Conservation (phyloP, 1,284 basidiomycete species). For the Lentinus polychrous region DNA sequence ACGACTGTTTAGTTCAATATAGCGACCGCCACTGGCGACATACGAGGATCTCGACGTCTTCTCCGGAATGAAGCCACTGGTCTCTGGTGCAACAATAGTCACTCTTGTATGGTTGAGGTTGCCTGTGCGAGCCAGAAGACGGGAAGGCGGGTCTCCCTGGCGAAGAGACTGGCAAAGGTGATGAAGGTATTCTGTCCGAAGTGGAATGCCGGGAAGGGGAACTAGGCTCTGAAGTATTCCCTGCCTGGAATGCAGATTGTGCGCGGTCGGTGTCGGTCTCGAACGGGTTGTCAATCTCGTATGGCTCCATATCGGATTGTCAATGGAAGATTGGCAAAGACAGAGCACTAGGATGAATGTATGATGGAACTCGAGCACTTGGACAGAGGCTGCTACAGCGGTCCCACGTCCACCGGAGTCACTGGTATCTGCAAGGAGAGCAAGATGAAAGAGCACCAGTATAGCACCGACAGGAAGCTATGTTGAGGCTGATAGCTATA, state of each 20-base stretch:
- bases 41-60: slow-evolving; percentile 74
- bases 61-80: slow-evolving; percentile 70
- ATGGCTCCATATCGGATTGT: slow-evolving; percentile 46
- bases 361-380: neutral
- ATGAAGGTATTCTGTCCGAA: slow-evolving; percentile 26
- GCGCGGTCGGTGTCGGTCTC: slow-evolving; percentile 56
- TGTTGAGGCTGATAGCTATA: too few species aligned
- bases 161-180: slow-evolving; percentile 27
- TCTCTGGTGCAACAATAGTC: slow-evolving; percentile 74
- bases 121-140: slow-evolving; percentile 46
- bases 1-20: too few species aligned
- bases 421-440: too few species aligned
- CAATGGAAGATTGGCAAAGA: neutral
- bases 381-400: neutral
- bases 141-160: slow-evolving; percentile 41
- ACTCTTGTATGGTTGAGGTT: slow-evolving; percentile 50
- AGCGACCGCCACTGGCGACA: slow-evolving; percentile 20
- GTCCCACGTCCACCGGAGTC: too few species aligned
- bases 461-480: too few species aligned
- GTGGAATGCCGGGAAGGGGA: slow-evolving; percentile 41
- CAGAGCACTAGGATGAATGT: neutral
- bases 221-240: slow-evolving; percentile 57
- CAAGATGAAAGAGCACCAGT: too few species aligned
- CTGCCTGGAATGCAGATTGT: slow-evolving; percentile 54
- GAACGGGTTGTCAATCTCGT: slow-evolving; percentile 79